These are phyloP conservation scores for Picea glauca DNA, from an alignment of 75 land plant genomes.

Conservation along the genomic window DNA sequence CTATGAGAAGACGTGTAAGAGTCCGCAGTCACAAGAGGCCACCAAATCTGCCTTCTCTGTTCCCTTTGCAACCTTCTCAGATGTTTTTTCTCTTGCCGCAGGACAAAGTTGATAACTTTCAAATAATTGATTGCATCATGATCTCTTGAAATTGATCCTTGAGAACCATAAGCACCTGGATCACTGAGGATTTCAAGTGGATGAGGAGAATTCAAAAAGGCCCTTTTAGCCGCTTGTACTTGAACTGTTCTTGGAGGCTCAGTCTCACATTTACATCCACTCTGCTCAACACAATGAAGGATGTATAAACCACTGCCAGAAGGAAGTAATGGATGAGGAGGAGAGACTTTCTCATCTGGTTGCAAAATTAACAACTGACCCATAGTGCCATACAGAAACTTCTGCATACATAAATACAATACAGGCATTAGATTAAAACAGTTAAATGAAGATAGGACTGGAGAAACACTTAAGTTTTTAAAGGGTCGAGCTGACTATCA, in stretches of 20 bases:
- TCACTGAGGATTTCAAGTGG: slow-evolving; percentile 70
- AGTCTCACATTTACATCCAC: slow-evolving; percentile 1
- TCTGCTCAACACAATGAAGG: slow-evolving; percentile 17
- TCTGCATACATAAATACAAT: slow-evolving; percentile 37
- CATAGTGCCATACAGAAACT: slow-evolving; percentile 64
- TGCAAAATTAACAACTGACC: slow-evolving; percentile 74
- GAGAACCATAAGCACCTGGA: slow-evolving; percentile 65
- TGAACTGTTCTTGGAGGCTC: background rate
- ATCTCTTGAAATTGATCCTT: slow-evolving; percentile 70
- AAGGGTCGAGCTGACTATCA: background rate
- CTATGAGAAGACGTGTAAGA: background rate
- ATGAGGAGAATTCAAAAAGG: slow-evolving; percentile 71
- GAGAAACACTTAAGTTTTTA: background rate
- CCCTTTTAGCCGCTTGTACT: slow-evolving; percentile 24
- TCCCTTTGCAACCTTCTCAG: slow-evolving; percentile 18
- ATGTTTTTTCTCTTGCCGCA: slow-evolving; percentile 29
- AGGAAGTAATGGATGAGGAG: slow-evolving; percentile 66
- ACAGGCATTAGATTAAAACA: background rate
- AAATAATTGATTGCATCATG: slow-evolving; percentile 70
- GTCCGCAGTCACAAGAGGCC: slow-evolving; percentile 25
- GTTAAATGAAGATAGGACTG: background rate
- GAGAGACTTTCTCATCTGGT: slow-evolving; percentile 63
- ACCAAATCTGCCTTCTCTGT: slow-evolving; percentile 32
- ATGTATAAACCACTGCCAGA: slow-evolving; percentile 52
- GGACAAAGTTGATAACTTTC: slow-evolving; percentile 44